These are phyloP conservation scores for Verticillium albo-atrum DNA, from an alignment of 2,329 filamentous ascomycete species.

Conservation along the genomic window DNA sequence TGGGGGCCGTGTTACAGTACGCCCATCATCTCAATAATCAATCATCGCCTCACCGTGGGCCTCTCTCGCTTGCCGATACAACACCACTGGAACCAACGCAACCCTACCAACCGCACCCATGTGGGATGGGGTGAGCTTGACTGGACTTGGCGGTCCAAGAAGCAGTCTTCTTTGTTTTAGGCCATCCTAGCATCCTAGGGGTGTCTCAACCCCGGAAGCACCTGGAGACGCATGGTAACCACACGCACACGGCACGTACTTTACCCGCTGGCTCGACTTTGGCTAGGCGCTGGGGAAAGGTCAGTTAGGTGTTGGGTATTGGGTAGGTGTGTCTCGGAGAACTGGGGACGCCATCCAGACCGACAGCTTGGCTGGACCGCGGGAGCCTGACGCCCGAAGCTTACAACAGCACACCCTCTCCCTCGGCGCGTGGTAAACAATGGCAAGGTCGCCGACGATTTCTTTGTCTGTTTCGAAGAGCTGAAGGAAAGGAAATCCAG, in stretches of 20 bases:
- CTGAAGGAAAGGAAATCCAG: background rate
- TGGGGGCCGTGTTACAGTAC: no score
- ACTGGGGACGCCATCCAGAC: background rate
- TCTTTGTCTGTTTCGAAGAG: background rate
- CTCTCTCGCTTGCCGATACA: background rate
- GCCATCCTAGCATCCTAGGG: no score
- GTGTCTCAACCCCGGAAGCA: background rate
- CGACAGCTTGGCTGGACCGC: background rate
- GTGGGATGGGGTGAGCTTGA: background rate
- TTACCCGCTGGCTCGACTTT: no score
- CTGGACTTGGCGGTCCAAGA: no score
- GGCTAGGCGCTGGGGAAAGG: no score
- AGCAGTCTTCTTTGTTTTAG: background rate
- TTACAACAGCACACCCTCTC: background rate
- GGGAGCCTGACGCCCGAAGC: background rate
- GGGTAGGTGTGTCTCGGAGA: background rate
- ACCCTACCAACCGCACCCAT: background rate
- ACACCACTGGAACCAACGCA: background rate
- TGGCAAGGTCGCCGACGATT: background rate
- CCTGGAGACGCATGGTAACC: background rate
- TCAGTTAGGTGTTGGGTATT: no score
- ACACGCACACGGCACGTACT: background rate
- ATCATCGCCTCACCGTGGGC: background rate
- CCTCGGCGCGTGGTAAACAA: background rate
- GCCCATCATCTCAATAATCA: background rate